Evolutionary conservation across 2,329 filamentous ascomycete genomes (phyloP).

Genomic region (Exophiala sideris): DNA sequence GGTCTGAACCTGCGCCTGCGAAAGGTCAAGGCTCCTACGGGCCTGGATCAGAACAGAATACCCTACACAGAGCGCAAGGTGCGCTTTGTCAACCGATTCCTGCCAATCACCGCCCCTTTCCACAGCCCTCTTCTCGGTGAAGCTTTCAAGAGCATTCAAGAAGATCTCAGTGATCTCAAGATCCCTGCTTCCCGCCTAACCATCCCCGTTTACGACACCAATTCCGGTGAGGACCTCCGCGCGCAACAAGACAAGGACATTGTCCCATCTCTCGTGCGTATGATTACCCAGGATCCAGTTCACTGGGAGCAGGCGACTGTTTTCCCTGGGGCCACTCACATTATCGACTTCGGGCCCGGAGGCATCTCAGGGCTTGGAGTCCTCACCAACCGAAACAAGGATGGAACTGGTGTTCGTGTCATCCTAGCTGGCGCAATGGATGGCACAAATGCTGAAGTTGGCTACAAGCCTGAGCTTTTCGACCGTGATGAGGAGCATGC

Average conservation of each 20-base stretch:
- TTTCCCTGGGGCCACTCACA: conserved; percentile 87
- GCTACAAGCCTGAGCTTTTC: conserved; percentile 97
- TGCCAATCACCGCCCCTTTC: conserved; percentile 96
- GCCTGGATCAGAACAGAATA: conserved; percentile 89
- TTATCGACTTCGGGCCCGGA: conserved; percentile 93
- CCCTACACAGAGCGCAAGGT: conserved; percentile 95
- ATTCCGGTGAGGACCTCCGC: conserved; percentile 80
- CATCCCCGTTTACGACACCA: conserved; percentile 86
- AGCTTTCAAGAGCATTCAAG: conserved; percentile 76
- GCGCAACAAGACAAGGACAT: conserved; percentile 69
- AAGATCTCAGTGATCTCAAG: conserved; percentile 78
- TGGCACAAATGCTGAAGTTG: conserved; percentile 83
- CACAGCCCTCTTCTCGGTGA: conserved; percentile 90
- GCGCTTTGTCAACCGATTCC: conserved; percentile 92
- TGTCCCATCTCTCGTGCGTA: conserved; percentile 78
- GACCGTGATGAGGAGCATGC: conserved; percentile 93
- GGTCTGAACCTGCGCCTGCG: conserved; percentile 92
- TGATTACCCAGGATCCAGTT: conserved; percentile 92
- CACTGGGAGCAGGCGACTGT: conserved; percentile 95
- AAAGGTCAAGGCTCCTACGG: conserved; percentile 97
- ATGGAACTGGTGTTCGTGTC: conserved; percentile 93
- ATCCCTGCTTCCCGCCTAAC: conserved; percentile 71
- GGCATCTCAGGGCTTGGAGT: conserved; percentile 95
- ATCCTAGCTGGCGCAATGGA: conserved; percentile 93
- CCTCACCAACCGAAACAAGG: conserved; percentile 97